Conservation (phyloP, 441 rosid genomes). For the Adansonia gregorii region DNA sequence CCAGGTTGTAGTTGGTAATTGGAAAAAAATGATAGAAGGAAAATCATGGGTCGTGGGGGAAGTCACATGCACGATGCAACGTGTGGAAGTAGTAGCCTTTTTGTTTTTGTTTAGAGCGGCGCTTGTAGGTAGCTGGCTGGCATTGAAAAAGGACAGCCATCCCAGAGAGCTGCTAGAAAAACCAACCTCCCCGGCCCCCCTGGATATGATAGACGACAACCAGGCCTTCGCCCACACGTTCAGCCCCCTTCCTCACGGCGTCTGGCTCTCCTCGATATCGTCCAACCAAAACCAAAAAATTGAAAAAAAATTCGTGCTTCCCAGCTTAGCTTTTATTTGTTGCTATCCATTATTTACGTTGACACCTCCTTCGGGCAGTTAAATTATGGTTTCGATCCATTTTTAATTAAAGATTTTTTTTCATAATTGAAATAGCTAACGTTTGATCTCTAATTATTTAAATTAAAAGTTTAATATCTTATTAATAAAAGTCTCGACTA, state of each 20-base stretch:
- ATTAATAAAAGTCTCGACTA: no score
- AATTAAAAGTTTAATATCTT: no score
- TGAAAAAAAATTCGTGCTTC: conserved; percentile 24
- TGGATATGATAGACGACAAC: neutral
- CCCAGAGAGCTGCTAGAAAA: neutral
- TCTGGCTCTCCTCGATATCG: neutral
- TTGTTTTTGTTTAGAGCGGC: neutral
- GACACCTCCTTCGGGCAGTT: conserved; percentile 5
- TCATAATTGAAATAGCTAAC: no score
- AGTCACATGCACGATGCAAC: neutral
- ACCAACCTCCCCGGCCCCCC: neutral
- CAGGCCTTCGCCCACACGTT: neutral
- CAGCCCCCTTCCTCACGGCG: neutral
- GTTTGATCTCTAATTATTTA: no score
- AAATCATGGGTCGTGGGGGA: neutral
- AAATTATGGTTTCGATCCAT: no score
- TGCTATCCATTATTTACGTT: conserved; percentile 15
- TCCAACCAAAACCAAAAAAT: neutral
- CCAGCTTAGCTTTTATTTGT: conserved; percentile 20
- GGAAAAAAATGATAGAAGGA: neutral
- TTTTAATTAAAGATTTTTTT: no score
- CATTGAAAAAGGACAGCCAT: neutral
- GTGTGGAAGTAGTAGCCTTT: no score
- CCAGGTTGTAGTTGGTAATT: conserved; percentile 5
- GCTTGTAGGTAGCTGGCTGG: neutral